Percentiles rank a stretch among this genome's conserved stretches.
These are phyloP conservation scores for Fusarium fujikuroi DNA, from an alignment of 2,329 filamentous ascomycete genomes.

Conservation along the genomic window DNA sequence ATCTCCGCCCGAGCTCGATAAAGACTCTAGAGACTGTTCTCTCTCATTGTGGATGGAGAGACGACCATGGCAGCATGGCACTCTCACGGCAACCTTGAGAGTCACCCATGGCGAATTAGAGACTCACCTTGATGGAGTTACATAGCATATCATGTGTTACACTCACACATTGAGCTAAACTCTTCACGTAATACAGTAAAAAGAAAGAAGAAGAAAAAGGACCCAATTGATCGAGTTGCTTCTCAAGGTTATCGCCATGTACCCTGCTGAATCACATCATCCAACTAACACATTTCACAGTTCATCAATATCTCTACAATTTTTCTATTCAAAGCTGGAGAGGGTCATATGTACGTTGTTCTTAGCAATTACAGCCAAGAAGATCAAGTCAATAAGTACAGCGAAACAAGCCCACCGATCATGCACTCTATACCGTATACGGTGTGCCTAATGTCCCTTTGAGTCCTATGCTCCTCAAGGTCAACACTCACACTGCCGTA, in stretches of 20 bases:
- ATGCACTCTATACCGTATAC: constrained; percentile 3
- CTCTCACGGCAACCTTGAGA: constrained; percentile 21
- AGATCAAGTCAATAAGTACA: constrained; percentile 24
- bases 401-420: constrained; percentile 7
- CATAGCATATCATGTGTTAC: background rate
- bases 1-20: constrained; percentile 4
- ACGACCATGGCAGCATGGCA: background rate
- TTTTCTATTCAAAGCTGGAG: constrained; percentile 12
- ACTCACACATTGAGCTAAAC: background rate
- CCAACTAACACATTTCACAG: background rate
- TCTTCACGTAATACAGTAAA: background rate
- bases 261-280: background rate
- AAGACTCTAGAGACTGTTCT: background rate
- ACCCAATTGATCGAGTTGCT: background rate
- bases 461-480: constrained; percentile 37
- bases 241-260: background rate
- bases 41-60: background rate
- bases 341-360: constrained; percentile 28
- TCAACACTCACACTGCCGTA: background rate
- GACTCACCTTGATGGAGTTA: constrained; percentile 13
- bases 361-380: constrained; percentile 8
- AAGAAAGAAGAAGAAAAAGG: background rate
- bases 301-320: background rate
- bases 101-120: background rate
- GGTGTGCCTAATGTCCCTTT: background rate